phyloP scores from a whole-genome alignment of 371 early-diverging fungal genomes.

The Rhizopus arrhizus region DNA sequence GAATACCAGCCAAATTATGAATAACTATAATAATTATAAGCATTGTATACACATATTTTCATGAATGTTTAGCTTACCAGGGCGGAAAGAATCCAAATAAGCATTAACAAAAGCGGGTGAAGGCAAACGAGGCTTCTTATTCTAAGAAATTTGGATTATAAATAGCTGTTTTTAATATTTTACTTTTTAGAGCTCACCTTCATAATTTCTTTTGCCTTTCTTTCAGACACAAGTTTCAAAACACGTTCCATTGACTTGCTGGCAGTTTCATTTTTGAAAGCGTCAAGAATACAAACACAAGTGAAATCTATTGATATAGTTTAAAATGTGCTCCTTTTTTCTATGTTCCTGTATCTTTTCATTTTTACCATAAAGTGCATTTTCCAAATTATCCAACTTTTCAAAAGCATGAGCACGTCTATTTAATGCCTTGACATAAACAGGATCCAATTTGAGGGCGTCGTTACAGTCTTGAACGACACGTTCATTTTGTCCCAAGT shows the following conservation, averaged over 20 bases:
- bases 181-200: constrained; percentile 32
- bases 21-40: constrained; percentile 19
- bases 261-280: constrained; percentile 84
- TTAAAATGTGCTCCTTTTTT: neutral
- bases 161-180: neutral
- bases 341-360: neutral
- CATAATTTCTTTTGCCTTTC: constrained; percentile 78
- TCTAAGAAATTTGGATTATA: constrained; percentile 22
- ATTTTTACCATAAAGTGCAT: constrained; percentile 76
- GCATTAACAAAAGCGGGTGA: constrained; percentile 89
- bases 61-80: constrained; percentile 37
- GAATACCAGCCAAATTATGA: constrained; percentile 34
- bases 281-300: constrained; percentile 90
- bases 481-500: constrained; percentile 68
- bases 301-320: constrained; percentile 71
- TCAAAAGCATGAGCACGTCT: constrained; percentile 86
- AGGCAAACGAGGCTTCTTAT: constrained; percentile 74
- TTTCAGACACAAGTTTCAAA: constrained; percentile 80
- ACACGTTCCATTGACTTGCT: constrained; percentile 87
- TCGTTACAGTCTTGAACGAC: constrained; percentile 74
- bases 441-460: constrained; percentile 76
- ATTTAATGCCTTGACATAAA: constrained; percentile 81
- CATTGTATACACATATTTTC: neutral
- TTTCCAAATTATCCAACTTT: constrained; percentile 63
- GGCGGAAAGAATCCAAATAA: constrained; percentile 87